phyloP scores from a whole-genome alignment of 225 moss, liverwort and hornwort genomes.

The Lunularia cruciata region DNA sequence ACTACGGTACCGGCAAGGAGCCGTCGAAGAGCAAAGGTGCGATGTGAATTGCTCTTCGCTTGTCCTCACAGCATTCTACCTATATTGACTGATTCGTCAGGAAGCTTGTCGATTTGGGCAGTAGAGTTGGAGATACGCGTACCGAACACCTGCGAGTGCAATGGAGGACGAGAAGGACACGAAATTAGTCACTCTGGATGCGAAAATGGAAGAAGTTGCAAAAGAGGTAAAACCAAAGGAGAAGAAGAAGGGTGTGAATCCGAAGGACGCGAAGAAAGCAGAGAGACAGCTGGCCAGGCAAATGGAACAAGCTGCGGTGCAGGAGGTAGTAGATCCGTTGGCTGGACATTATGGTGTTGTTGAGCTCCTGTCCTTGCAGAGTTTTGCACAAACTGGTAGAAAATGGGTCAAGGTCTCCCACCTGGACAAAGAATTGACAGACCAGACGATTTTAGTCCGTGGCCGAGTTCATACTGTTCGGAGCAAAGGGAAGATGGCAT shows the following conservation, averaged over 20 bases:
- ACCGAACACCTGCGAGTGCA: too few species aligned
- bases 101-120: too few species aligned
- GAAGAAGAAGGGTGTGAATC: constrained; percentile 46
- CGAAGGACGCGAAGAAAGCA: constrained; percentile 71
- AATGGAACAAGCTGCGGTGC: constrained; percentile 61
- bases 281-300: constrained; percentile 70
- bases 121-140: too few species aligned
- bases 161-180: constrained; percentile 9
- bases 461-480: constrained; percentile 79
- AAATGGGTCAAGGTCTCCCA: constrained; percentile 60
- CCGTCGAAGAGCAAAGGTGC: too few species aligned
- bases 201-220: not conserved
- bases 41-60: too few species aligned
- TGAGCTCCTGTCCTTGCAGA: constrained; percentile 56
- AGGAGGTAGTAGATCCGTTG: constrained; percentile 66
- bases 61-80: too few species aligned
- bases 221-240: constrained; percentile 25
- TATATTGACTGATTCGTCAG: too few species aligned
- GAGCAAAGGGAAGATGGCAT: constrained; percentile 61
- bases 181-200: not conserved
- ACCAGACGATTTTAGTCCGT: constrained; percentile 64
- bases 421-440: constrained; percentile 38
- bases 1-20: too few species aligned
- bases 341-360: constrained; percentile 72
- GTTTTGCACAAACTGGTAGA: constrained; percentile 50